Conservation (phyloP, 148 eudicot genomes). For the Cornus florida region DNA sequence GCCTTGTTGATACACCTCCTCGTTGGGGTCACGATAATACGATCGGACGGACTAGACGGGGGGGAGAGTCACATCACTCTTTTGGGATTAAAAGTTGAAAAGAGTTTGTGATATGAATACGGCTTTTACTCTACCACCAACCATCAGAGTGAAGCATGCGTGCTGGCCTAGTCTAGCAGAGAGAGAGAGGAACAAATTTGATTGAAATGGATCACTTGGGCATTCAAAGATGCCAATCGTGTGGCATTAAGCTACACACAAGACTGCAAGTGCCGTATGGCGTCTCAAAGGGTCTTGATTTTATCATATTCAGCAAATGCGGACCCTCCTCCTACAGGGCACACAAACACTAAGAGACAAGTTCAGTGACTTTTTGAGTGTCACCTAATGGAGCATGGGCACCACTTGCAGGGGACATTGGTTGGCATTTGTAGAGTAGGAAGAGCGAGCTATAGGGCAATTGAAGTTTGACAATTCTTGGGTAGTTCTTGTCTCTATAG, state of each 20-base stretch:
- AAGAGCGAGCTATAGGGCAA: constrained; percentile 6
- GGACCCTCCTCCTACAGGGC: constrained; percentile 17
- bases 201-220: background rate
- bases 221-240: constrained; percentile 48
- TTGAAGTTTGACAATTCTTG: constrained; percentile 19
- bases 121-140: constrained; percentile 24
- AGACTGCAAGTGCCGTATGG: constrained; percentile 28
- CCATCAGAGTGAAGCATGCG: constrained; percentile 7
- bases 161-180: constrained; percentile 8
- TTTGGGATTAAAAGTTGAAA: background rate
- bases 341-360: constrained; percentile 21
- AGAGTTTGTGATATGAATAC: constrained; percentile 1
- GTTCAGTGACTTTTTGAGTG: constrained; percentile 6
- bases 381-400: constrained; percentile 11
- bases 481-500: constrained; percentile 26
- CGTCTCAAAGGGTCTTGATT: constrained; percentile 9
- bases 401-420: constrained; percentile 12
- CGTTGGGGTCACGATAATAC: too few relatives aligned
- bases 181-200: background rate
- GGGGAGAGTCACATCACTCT: background rate
- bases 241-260: constrained; percentile 19
- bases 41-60: too few relatives aligned
- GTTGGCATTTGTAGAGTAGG: constrained; percentile 12
- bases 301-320: background rate
- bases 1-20: too few relatives aligned